A percentile compares a stretch with the other conserved stretches of the same genome.
Evolutionary conservation across 345 rosid species (phyloP).

Genomic region (Kandelia obovata): DNA sequence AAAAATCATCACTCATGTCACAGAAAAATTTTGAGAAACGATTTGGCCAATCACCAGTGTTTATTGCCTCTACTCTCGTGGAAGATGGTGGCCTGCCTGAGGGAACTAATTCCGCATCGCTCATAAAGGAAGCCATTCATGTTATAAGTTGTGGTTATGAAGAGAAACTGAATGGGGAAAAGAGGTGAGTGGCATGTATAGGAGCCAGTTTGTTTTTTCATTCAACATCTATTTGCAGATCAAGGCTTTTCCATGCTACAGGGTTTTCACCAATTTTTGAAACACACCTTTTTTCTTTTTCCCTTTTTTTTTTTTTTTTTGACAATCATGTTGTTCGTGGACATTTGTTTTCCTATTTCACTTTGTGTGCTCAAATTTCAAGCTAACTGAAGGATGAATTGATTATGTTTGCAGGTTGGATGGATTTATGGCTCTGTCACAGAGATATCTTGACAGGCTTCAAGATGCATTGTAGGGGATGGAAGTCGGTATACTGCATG

Average conservation of each 20-base stretch:
- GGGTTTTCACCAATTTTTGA: too few relatives aligned
- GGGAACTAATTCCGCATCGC: constrained; percentile 66
- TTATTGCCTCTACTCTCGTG: constrained; percentile 86
- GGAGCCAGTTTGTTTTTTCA: too few relatives aligned
- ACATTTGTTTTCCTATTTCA: neutral
- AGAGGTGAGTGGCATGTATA: constrained; percentile 50
- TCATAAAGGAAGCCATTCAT: constrained; percentile 93
- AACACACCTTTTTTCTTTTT: too few relatives aligned
- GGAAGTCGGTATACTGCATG: constrained; percentile 85
- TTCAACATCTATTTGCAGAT: too few relatives aligned
- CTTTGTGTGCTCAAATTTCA: neutral
- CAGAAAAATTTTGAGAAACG: constrained; percentile 94
- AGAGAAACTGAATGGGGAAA: constrained; percentile 98
- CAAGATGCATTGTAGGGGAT: constrained; percentile 97
- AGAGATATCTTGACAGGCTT: constrained; percentile 86
- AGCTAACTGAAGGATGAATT: neutral
- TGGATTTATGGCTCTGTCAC: constrained; percentile 96
- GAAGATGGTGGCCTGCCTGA: constrained; percentile 96
- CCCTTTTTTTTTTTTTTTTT: too few relatives aligned
- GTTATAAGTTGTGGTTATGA: constrained; percentile 91
- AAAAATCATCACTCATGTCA: constrained; percentile 90
- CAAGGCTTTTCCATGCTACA: too few relatives aligned
- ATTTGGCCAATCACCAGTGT: constrained; percentile 87
- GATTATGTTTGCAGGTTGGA: constrained; percentile 56
- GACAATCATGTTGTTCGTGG: neutral